Conservation (phyloP, 257 asterid species). For the Penstemon davidsonii region DNA sequence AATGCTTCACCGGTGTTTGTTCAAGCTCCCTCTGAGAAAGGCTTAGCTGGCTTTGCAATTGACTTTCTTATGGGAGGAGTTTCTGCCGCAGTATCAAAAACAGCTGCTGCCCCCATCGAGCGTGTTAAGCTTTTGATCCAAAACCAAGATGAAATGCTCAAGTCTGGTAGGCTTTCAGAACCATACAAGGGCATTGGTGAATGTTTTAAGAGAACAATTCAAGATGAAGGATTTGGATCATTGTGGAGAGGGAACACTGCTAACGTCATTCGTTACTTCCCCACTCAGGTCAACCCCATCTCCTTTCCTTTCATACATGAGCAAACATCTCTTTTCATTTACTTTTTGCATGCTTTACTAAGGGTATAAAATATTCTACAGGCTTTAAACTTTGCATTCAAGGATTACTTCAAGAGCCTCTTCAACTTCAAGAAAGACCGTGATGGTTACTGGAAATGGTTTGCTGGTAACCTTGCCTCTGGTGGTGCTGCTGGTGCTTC, state of each 20-base stretch:
- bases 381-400: constrained; percentile 95
- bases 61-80: constrained; percentile 97
- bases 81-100: constrained; percentile 91
- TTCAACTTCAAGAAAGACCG: constrained; percentile 87
- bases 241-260: constrained; percentile 97
- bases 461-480: constrained; percentile 87
- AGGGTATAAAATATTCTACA: constrained; percentile 23
- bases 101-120: constrained; percentile 94
- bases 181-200: constrained; percentile 94
- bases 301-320: neutral
- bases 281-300: constrained; percentile 68
- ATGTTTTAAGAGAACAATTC: constrained; percentile 69
- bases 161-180: constrained; percentile 79
- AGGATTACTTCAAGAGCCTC: constrained; percentile 87
- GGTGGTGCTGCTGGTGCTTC: constrained; percentile 99
- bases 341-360: constrained; percentile 23
- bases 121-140: constrained; percentile 94
- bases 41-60: constrained; percentile 64
- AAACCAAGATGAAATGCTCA: constrained; percentile 89
- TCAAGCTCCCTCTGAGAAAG: constrained; percentile 88
- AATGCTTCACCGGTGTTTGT: constrained; percentile 85
- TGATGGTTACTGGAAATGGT: constrained; percentile 97
- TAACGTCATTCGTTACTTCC: constrained; percentile 90
- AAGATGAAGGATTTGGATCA: constrained; percentile 64
- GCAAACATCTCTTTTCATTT: neutral